Conservation (phyloP, 1,139 yeast species). For the Candida mesenterica region DNA sequence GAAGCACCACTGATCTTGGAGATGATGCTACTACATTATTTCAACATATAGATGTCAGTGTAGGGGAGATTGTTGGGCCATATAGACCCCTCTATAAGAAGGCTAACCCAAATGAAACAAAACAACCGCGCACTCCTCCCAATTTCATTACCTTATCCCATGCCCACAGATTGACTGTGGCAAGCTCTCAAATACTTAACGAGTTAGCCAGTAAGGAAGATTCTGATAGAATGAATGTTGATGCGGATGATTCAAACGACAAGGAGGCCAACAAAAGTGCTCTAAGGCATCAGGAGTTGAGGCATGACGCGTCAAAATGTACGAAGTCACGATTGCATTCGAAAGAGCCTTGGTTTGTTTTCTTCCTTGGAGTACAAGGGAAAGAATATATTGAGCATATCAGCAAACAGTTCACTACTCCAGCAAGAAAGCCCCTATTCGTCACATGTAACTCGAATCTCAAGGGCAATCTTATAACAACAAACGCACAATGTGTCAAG, state of each 20-base stretch:
- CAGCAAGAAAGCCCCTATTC: conserved; percentile 8
- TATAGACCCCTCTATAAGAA: background rate
- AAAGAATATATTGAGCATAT: conserved; percentile 18
- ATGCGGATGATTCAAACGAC: background rate
- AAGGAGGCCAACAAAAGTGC: background rate
- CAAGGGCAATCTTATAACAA: conserved; percentile 6
- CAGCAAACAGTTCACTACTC: conserved; percentile 6
- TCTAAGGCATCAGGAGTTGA: background rate
- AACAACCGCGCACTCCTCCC: background rate
- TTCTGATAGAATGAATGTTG: background rate
- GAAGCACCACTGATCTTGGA: conserved; percentile 4
- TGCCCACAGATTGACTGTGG: background rate
- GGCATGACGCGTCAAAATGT: no score
- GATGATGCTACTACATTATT: conserved; percentile 4
- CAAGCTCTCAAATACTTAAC: background rate
- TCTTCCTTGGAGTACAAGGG: conserved; percentile 22
- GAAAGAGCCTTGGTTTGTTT: conserved; percentile 4
- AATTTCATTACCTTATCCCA: background rate
- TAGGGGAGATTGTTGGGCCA: conserved; percentile 2
- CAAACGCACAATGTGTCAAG: conserved; percentile 13
- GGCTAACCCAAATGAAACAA: background rate
- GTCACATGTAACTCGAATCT: conserved; percentile 10
- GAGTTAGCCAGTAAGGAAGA: background rate
- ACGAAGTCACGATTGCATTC: no score
- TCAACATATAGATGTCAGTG: conserved; percentile 4